phyloP scores from a whole-genome alignment of 306 rosid genomes.

The Spatholobus suberectus region DNA sequence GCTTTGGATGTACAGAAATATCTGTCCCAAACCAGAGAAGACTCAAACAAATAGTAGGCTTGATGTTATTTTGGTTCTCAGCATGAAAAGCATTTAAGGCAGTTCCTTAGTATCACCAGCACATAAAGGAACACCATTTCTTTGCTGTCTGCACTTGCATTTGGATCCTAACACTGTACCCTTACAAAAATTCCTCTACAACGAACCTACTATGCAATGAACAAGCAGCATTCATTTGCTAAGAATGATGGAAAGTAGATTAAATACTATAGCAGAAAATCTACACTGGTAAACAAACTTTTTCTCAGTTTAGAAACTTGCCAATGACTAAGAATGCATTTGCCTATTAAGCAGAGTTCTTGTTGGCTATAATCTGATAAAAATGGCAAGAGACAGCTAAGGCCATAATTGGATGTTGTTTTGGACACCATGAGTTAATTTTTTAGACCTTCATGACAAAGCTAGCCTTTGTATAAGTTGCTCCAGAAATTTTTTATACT shows the following conservation, averaged over 20 bases:
- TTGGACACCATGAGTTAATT: constrained; percentile 29
- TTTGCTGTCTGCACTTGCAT: constrained; percentile 3
- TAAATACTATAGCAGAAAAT: neutral
- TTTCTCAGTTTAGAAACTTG: constrained; percentile 13
- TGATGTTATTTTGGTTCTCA: constrained; percentile 25
- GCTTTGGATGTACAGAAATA: neutral
- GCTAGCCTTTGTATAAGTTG: constrained; percentile 15
- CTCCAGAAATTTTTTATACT: neutral
- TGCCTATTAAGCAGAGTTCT: constrained; percentile 33
- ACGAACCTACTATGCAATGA: constrained; percentile 22
- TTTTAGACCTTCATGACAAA: constrained; percentile 10
- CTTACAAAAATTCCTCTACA: constrained; percentile 13
- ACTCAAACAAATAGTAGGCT: constrained; percentile 10
- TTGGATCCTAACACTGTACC: neutral
- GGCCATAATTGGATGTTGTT: neutral
- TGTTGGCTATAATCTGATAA: neutral
- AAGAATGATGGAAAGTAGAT: constrained; percentile 1
- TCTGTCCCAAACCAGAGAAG: neutral
- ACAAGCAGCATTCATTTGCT: constrained; percentile 28
- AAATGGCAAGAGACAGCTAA: constrained; percentile 30
- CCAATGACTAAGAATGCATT: constrained; percentile 33
- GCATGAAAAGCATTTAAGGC: constrained; percentile 20
- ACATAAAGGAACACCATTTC: constrained; percentile 16
- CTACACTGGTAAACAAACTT: constrained; percentile 18
- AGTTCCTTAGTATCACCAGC: neutral